Conservation (phyloP, 2,329 filamentous ascomycete species). For the Pyrenophora tritici-repentis region DNA sequence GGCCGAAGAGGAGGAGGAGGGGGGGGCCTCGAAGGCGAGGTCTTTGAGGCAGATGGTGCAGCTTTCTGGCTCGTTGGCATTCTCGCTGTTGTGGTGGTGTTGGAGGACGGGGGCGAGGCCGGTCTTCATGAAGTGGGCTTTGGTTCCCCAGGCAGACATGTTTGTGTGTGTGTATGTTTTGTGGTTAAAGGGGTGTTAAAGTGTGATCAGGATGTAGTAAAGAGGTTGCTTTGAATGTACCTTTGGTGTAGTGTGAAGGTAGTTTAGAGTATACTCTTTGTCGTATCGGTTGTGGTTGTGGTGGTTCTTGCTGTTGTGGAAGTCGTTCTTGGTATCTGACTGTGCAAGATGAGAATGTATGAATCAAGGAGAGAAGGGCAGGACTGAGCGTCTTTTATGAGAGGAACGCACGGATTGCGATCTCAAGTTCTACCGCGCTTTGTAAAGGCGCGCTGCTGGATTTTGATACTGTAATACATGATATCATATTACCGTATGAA, state of each 20-base stretch:
- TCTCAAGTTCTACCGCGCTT: too few species aligned
- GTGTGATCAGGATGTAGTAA: neutral
- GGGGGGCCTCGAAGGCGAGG: neutral
- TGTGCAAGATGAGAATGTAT: neutral
- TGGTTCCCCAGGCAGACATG: neutral
- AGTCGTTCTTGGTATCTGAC: neutral
- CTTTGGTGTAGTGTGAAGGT: too few species aligned
- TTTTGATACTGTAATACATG: too few species aligned
- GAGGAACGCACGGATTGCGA: too few species aligned
- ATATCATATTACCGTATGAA: too few species aligned
- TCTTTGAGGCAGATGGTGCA: conserved; percentile 5
- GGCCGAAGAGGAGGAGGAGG: neutral
- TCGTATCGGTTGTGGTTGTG: neutral
- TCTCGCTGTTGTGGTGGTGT: neutral
- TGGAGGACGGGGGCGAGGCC: neutral
- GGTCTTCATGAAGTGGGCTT: neutral
- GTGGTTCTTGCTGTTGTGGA: neutral
- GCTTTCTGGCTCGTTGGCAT: neutral
- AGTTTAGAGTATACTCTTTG: too few species aligned
- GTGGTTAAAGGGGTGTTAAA: neutral
- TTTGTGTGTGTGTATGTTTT: neutral
- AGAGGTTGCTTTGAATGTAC: too few species aligned
- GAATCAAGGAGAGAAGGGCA: neutral
- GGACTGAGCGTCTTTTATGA: neutral
- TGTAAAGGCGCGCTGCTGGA: too few species aligned